Evolutionary conservation across 306 rosid species (phyloP).

Genomic region (Quercus parvula): DNA sequence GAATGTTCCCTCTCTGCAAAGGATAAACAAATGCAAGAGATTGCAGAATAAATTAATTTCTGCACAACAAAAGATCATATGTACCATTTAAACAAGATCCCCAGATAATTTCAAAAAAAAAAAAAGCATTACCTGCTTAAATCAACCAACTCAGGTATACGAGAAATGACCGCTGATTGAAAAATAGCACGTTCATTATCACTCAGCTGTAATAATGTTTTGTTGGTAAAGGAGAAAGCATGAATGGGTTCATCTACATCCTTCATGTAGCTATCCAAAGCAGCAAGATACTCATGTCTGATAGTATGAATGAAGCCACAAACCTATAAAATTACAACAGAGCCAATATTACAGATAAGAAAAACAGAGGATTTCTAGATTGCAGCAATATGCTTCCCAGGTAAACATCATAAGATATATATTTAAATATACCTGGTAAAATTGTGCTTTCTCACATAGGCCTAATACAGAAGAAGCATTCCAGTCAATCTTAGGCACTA

Average conservation of each 20-base stretch:
- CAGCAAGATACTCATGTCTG: constrained; percentile 66
- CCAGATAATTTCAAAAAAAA: neutral
- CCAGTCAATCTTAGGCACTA: constrained; percentile 81
- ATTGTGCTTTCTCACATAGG: constrained; percentile 69
- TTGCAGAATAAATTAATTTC: neutral
- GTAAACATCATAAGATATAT: constrained; percentile 10
- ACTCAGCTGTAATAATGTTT: constrained; percentile 49
- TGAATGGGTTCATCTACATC: constrained; percentile 83
- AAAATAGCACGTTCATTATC: constrained; percentile 43
- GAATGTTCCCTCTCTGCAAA: constrained; percentile 70
- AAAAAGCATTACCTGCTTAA: constrained; percentile 60
- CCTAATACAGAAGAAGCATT: constrained; percentile 62
- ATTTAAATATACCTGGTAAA: constrained; percentile 59
- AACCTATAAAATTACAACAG: constrained; percentile 50
- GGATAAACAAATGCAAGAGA: constrained; percentile 21
- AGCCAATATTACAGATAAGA: constrained; percentile 19
- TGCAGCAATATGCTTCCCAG: constrained; percentile 21
- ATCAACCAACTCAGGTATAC: constrained; percentile 69
- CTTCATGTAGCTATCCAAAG: constrained; percentile 88
- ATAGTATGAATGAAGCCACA: constrained; percentile 82
- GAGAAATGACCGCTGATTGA: constrained; percentile 62
- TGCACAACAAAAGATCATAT: neutral
- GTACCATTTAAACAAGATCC: neutral
- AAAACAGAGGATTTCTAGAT: constrained; percentile 12
- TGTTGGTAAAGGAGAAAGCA: constrained; percentile 82